Conservation (phyloP, 2,329 filamentous ascomycete genomes). For the Magnaporthiopsis poae region DNA sequence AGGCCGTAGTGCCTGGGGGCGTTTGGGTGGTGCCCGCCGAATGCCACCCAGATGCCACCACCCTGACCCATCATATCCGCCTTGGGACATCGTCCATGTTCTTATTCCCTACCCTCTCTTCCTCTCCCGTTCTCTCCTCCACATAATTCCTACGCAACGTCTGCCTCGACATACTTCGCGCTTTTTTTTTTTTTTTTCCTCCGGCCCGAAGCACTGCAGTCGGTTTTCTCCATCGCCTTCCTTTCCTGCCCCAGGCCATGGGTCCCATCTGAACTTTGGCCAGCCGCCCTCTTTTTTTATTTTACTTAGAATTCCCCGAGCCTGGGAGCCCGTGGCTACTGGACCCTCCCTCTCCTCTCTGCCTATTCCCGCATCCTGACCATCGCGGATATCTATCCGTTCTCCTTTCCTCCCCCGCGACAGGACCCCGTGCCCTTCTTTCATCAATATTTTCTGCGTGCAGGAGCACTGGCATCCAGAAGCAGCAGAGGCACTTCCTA, state of each 20-base stretch:
- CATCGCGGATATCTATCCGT: neutral
- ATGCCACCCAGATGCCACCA: conserved; percentile 3
- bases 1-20: conserved; percentile 1
- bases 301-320: neutral
- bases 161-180: neutral
- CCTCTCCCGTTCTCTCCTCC: conserved; percentile 5
- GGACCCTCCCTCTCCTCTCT: neutral
- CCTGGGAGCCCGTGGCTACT: neutral
- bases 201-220: neutral
- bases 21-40: conserved; percentile 3
- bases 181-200: neutral
- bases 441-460: neutral
- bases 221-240: neutral
- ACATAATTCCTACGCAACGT: conserved; percentile 1
- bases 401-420: neutral
- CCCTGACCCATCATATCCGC: conserved; percentile 9
- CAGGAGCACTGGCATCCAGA: neutral
- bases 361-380: neutral
- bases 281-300: neutral
- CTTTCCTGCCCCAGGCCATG: neutral
- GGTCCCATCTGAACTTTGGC: neutral
- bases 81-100: conserved; percentile 9
- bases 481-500: neutral
- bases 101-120: conserved; percentile 4
- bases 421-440: neutral